Percentiles rank a stretch among this genome's conserved stretches.
Conservation (phyloP, 129 eudicot species). For the Scalesia atractyloides region DNA sequence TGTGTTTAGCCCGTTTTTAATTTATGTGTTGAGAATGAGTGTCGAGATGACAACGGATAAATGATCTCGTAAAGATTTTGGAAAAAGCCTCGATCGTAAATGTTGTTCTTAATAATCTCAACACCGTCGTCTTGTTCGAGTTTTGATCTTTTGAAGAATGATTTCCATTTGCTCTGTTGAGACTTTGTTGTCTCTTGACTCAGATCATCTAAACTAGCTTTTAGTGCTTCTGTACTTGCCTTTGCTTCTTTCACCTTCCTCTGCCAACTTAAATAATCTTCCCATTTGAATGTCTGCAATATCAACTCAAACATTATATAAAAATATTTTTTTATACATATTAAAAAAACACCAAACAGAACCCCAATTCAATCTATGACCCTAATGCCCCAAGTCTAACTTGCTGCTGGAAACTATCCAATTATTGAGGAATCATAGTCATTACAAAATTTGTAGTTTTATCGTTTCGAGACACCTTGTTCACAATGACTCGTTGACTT, state of each 20-base stretch:
- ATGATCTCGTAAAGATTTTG: constrained; percentile 63
- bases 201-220: constrained; percentile 63
- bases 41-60: constrained; percentile 74
- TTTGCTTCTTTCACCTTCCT: constrained; percentile 86
- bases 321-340: background rate
- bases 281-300: constrained; percentile 84
- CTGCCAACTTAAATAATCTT: constrained; percentile 75
- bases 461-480: too few relatives aligned
- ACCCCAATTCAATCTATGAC: too few relatives aligned
- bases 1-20: constrained; percentile 36
- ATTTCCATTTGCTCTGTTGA: constrained; percentile 77
- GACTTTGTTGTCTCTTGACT: constrained; percentile 45
- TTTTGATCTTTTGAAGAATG: constrained; percentile 68
- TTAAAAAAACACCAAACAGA: background rate
- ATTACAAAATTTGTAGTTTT: background rate
- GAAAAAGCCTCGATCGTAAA: constrained; percentile 69
- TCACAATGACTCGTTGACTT: too few relatives aligned
- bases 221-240: constrained; percentile 76
- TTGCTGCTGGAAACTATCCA: background rate
- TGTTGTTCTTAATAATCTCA: constrained; percentile 57
- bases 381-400: background rate
- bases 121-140: constrained; percentile 48
- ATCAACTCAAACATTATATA: background rate
- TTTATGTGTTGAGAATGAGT: constrained; percentile 47
- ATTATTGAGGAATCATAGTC: background rate